These are phyloP conservation scores for Trapa incisa DNA, from an alignment of 345 rosid genomes.

Conservation along the genomic window DNA sequence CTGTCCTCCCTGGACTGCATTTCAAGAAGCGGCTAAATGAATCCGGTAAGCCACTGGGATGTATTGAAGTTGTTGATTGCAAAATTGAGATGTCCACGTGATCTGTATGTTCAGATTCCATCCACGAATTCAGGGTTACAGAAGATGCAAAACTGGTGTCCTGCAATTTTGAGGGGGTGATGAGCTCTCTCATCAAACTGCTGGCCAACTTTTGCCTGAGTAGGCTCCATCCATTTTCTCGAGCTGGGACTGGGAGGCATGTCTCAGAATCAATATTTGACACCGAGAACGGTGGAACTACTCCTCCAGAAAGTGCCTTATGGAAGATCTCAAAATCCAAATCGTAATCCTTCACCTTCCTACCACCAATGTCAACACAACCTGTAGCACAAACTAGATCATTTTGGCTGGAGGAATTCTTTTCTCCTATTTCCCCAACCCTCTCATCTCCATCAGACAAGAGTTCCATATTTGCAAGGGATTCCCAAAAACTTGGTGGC, in stretches of 20 bases:
- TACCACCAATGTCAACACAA: constrained; percentile 14
- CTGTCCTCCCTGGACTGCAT: constrained; percentile 16
- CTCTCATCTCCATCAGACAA: constrained; percentile 18
- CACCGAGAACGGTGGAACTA: constrained; percentile 46
- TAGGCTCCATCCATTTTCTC: constrained; percentile 55
- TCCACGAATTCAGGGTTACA: background rate
- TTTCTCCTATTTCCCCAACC: constrained; percentile 16
- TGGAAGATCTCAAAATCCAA: constrained; percentile 49
- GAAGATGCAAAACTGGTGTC: background rate
- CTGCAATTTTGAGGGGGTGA: constrained; percentile 30
- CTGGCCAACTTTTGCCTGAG: constrained; percentile 48
- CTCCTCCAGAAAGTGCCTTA: constrained; percentile 57
- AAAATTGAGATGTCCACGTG: constrained; percentile 11
- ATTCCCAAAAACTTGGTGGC: constrained; percentile 49
- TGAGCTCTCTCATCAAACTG: constrained; percentile 40
- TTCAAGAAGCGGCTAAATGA: constrained; percentile 25
- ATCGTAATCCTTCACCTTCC: constrained; percentile 45
- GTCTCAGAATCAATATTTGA: constrained; percentile 41
- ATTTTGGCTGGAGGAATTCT: constrained; percentile 9
- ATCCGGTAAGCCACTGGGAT: constrained; percentile 36
- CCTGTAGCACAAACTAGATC: constrained; percentile 6
- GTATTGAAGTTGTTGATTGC: constrained; percentile 22
- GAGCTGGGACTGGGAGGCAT: constrained; percentile 49
- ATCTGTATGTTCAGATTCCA: constrained; percentile 12
- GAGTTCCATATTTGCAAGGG: constrained; percentile 25